phyloP scores from a whole-genome alignment of 2,329 filamentous ascomycete species.

The Colletotrichum destructivum region DNA sequence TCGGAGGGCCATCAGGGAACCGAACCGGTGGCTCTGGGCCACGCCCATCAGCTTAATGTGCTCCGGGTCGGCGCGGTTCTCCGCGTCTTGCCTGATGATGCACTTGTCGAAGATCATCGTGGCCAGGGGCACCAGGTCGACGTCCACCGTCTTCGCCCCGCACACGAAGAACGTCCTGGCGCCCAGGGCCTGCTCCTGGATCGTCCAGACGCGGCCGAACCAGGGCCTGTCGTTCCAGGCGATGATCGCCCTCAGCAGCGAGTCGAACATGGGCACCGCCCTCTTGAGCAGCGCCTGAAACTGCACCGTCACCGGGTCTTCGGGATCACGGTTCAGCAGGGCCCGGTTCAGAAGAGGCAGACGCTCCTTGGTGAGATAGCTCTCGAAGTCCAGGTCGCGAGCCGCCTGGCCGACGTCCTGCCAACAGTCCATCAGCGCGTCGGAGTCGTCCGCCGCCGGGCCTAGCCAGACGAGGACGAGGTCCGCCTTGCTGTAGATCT shows the following conservation, averaged over 20 bases:
- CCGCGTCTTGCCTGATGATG: conserved; percentile 20
- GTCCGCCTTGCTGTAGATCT: conserved; percentile 53
- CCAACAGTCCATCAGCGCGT: conserved; percentile 40
- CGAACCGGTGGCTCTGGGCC: conserved; percentile 8
- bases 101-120: conserved; percentile 42
- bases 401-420: conserved; percentile 48
- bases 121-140: conserved; percentile 47
- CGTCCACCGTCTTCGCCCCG: conserved; percentile 46
- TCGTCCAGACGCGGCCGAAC: conserved; percentile 50
- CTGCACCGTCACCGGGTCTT: conserved; percentile 44
- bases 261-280: not conserved
- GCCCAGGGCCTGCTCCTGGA: conserved; percentile 50
- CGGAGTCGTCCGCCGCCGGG: conserved; percentile 29
- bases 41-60: not conserved
- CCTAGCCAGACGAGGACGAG: conserved; percentile 56
- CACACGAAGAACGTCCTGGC: conserved; percentile 47
- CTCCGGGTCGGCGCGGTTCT: not conserved
- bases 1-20: conserved; percentile 6
- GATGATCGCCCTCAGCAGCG: conserved; percentile 1
- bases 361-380: conserved; percentile 25
- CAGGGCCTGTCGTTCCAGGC: conserved; percentile 43
- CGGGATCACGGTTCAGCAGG: conserved; percentile 18
- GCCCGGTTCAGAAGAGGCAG: conserved; percentile 10
- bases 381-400: conserved; percentile 42
- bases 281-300: conserved; percentile 23